A percentile compares a stretch with the other conserved stretches of the same genome.
Conservation (phyloP, 805 yeast species). For the Spathaspora arborariae region DNA sequence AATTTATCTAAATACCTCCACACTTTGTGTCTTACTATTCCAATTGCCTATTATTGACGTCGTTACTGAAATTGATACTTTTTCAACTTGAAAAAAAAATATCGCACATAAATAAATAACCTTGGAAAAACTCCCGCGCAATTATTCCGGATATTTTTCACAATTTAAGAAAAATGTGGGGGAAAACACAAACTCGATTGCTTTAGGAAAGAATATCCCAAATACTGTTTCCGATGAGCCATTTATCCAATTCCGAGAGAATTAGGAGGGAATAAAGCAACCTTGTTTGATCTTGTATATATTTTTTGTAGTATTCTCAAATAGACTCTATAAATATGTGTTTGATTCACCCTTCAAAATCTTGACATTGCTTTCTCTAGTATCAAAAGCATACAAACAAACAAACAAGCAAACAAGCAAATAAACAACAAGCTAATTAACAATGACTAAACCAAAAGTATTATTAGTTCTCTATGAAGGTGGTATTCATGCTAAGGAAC, state of each 20-base stretch:
- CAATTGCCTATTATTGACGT: background rate
- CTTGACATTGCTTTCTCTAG: background rate
- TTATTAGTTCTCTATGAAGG: slow-evolving; percentile 59
- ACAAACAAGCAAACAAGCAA: background rate
- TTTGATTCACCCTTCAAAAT: background rate
- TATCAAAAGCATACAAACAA: background rate
- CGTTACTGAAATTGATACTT: background rate
- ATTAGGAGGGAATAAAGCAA: background rate
- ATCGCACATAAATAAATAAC: background rate
- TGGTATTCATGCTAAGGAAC: slow-evolving; percentile 55
- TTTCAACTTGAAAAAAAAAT: background rate
- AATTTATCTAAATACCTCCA: background rate
- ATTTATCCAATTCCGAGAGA: background rate
- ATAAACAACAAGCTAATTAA: background rate
- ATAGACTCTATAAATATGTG: background rate
- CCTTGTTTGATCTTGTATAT: background rate
- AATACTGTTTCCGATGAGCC: background rate
- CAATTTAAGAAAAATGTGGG: background rate
- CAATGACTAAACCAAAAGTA: slow-evolving; percentile 34
- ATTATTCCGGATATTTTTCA: background rate
- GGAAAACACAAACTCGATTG: background rate
- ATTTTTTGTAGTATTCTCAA: too few species aligned
- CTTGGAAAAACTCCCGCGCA: background rate
- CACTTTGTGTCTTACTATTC: background rate
- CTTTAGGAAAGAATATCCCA: background rate